These are phyloP conservation scores for Penicillium sp. DNA, from an alignment of 2,329 filamentous ascomycete genomes.

Conservation along the genomic window DNA sequence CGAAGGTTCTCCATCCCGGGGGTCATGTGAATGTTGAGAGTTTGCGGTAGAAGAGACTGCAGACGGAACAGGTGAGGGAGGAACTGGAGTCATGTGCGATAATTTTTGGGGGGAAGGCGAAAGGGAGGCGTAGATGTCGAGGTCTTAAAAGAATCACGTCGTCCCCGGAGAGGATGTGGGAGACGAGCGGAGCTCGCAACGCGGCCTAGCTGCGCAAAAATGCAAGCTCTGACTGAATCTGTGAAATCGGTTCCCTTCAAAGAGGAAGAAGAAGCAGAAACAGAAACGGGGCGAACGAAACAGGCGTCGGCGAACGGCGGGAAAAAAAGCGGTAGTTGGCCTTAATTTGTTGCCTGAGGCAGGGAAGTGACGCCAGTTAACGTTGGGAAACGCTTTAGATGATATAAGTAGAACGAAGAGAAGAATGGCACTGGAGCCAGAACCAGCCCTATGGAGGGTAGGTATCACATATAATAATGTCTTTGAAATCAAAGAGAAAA, in stretches of 20 bases:
- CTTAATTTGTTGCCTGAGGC: constrained; percentile 19
- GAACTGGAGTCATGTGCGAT: constrained; percentile 45
- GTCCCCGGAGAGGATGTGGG: constrained; percentile 22
- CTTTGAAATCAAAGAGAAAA: constrained; percentile 5
- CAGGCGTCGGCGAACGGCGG: constrained; percentile 6
- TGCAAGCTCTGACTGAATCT: not conserved
- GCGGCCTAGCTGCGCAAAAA: constrained; percentile 11
- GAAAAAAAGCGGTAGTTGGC: constrained; percentile 13
- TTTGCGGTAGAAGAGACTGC: constrained; percentile 44
- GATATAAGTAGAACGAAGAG: not conserved
- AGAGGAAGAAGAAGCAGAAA: constrained; percentile 8
- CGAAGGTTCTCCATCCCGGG: constrained; percentile 40
- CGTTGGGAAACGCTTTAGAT: constrained; percentile 3
- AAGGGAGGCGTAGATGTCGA: not conserved
- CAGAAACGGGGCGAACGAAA: not conserved
- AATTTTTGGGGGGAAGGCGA: constrained; percentile 18
- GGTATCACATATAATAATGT: constrained; percentile 3
- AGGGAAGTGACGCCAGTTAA: constrained; percentile 17
- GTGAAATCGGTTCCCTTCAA: constrained; percentile 6
- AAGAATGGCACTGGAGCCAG: not conserved
- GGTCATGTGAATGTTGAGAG: constrained; percentile 42
- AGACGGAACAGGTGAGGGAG: constrained; percentile 45
- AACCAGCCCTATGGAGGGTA: not conserved
- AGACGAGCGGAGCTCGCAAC: constrained; percentile 16
- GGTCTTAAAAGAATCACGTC: constrained; percentile 14